Evolutionary conservation across 2,329 filamentous ascomycete species (phyloP).

Genomic region (Arthrobotrys conoides): DNA sequence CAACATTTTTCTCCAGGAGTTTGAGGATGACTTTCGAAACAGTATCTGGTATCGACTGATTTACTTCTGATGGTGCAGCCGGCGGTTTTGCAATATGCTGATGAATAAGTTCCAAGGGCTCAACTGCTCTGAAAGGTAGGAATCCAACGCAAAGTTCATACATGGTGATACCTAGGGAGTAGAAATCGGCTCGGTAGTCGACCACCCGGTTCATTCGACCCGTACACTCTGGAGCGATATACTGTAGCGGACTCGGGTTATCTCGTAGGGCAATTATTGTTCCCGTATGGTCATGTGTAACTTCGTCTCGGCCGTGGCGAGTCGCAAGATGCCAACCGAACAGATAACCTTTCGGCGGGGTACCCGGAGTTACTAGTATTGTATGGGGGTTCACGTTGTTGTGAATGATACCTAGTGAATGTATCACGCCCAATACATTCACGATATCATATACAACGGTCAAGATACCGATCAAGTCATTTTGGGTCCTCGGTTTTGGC

Average conservation of each 20-base stretch:
- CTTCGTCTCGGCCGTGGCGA: slow-evolving; percentile 64
- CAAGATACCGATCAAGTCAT: slow-evolving; percentile 64
- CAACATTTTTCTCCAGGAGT: slow-evolving; percentile 63
- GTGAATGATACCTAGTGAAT: slow-evolving; percentile 63
- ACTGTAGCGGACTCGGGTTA: slow-evolving; percentile 64
- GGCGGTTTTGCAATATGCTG: slow-evolving; percentile 64
- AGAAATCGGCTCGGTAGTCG: slow-evolving; percentile 64
- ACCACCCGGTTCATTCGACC: slow-evolving; percentile 65
- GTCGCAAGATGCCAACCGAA: slow-evolving; percentile 64
- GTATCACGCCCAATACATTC: slow-evolving; percentile 63
- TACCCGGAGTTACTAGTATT: slow-evolving; percentile 61
- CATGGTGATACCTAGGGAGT: slow-evolving; percentile 64
- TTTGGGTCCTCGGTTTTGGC: slow-evolving; percentile 64
- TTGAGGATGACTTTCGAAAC: slow-evolving; percentile 64
- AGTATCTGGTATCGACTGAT: slow-evolving; percentile 63
- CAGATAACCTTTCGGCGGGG: slow-evolving; percentile 61
- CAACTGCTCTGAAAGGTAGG: slow-evolving; percentile 63
- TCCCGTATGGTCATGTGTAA: slow-evolving; percentile 60
- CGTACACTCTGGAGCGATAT: slow-evolving; percentile 64
- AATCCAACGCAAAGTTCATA: slow-evolving; percentile 65
- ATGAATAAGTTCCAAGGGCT: slow-evolving; percentile 64
- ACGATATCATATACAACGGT: slow-evolving; percentile 64
- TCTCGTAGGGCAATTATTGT: slow-evolving; percentile 63
- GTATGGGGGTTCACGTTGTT: slow-evolving; percentile 64
- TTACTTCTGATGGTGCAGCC: slow-evolving; percentile 63